Conservation (phyloP, 441 rosid genomes). For the Corymbia citriodora region DNA sequence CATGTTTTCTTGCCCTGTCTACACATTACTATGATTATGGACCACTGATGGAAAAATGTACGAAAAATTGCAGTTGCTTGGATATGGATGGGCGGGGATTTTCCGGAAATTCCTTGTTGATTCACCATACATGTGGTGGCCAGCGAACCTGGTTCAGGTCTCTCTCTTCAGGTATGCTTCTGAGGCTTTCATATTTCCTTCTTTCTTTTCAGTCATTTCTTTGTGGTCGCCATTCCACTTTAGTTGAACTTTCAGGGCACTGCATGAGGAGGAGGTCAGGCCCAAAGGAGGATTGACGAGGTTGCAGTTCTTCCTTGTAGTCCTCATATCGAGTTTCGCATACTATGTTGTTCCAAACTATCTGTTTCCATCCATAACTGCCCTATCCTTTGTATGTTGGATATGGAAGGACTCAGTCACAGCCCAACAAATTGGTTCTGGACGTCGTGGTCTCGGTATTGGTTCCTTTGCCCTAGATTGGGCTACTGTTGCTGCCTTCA, state of each 20-base stretch:
- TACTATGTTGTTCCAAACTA: neutral
- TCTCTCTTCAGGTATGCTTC: constrained; percentile 33
- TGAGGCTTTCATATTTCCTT: neutral
- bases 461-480: neutral
- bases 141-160: constrained; percentile 47
- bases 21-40: neutral
- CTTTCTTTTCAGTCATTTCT: neutral
- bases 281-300: neutral
- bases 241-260: neutral
- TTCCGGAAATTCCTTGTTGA: constrained; percentile 48
- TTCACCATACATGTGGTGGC: constrained; percentile 61
- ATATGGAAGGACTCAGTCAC: neutral
- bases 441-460: neutral
- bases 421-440: neutral
- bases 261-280: neutral
- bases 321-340: neutral
- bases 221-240: neutral
- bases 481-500: neutral
- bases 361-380: neutral
- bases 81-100: constrained; percentile 49
- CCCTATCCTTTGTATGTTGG: neutral
- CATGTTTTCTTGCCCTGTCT: neutral
- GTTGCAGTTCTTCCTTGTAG: neutral
- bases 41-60: neutral
- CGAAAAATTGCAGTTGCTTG: constrained; percentile 30